Percentiles rank a stretch among this genome's conserved stretches.
Evolutionary conservation across 148 eudicot genomes (phyloP).

Genomic region (Polygonum maritimum): DNA sequence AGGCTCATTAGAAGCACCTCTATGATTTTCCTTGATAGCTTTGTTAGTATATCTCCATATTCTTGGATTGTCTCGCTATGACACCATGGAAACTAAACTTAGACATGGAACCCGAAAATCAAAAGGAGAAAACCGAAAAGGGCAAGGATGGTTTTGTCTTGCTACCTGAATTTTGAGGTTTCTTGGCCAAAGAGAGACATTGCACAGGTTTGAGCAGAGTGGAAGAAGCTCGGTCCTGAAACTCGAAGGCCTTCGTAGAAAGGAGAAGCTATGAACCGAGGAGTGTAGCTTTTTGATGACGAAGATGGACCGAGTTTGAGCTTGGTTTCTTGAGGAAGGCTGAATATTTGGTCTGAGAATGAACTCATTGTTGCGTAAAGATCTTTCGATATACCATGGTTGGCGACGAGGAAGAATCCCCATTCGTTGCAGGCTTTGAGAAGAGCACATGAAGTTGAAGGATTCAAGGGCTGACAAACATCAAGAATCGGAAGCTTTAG

Average conservation of each 20-base stretch:
- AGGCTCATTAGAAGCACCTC: constrained; percentile 42
- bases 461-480: constrained; percentile 42
- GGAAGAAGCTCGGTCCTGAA: constrained; percentile 55
- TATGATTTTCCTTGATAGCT: constrained; percentile 42
- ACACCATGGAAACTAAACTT: not conserved
- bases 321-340: constrained; percentile 50
- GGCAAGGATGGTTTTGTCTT: not conserved
- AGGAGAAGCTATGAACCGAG: constrained; percentile 84
- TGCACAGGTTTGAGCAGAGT: constrained; percentile 56
- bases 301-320: constrained; percentile 75
- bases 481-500: constrained; percentile 64
- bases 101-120: not conserved
- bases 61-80: constrained; percentile 51
- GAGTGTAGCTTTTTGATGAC: constrained; percentile 53
- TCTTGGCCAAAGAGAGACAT: constrained; percentile 35
- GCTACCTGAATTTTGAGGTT: constrained; percentile 62
- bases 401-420: constrained; percentile 82
- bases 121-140: not conserved
- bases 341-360: constrained; percentile 44
- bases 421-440: constrained; percentile 70
- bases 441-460: constrained; percentile 49
- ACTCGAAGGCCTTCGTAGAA: constrained; percentile 77
- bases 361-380: constrained; percentile 34
- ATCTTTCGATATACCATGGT: constrained; percentile 65
- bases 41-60: constrained; percentile 63